Base-by-base conservation (phyloP, 768 basidiomycete species). In the Boletus vermiculosoides region DNA sequence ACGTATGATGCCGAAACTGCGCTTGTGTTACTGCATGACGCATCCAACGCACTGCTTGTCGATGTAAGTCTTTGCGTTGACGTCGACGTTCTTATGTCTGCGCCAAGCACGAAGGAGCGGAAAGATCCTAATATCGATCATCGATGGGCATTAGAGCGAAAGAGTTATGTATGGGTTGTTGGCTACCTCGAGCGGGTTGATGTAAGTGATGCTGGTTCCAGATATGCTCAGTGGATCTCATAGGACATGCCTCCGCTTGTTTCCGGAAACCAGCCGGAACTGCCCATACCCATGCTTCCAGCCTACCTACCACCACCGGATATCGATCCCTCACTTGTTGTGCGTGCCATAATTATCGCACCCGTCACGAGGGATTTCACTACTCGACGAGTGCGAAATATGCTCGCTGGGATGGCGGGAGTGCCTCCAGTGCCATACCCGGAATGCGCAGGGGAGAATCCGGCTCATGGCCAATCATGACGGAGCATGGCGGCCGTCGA, bases 51-150 rank as follows among this genome's bases (percentile, higher is more conserved):
- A 34, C 63, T 88, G 47, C 71, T 86, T 11, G 80, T 88, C 9
- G 85, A 89, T 64, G 77, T 77, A 10, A 74, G 78, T 45, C 74
- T 84, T 13, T 83, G 82, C 55, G 57, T 87, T 37, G 77, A 78
- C 63, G 61, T 70, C 1, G 57, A 64, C 10, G 57, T 23, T 6
- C 18, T 69, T 8, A 51, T 65, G 52, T 62, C 63, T n/a, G 53
- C 15, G 50, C 20, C 49, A 12, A 59, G 47, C 44, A 50, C 46
- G 25, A 54, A 30, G 23, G 52, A 36, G 37, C 40, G 44, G 12
- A 71, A 49, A 46, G 58, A 59, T 13, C 51, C 34, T 0, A 53
- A 51, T 13, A 46, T 66, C 13, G 40, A 63, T 15, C 59, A 51
- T 42, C 65, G 62, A 33, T 88, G 87, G 87, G 74, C 79, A 25